Evolutionary conservation across 768 basidiomycete genomes (phyloP).

Genomic region (Omphalotus guepiniiformis): DNA sequence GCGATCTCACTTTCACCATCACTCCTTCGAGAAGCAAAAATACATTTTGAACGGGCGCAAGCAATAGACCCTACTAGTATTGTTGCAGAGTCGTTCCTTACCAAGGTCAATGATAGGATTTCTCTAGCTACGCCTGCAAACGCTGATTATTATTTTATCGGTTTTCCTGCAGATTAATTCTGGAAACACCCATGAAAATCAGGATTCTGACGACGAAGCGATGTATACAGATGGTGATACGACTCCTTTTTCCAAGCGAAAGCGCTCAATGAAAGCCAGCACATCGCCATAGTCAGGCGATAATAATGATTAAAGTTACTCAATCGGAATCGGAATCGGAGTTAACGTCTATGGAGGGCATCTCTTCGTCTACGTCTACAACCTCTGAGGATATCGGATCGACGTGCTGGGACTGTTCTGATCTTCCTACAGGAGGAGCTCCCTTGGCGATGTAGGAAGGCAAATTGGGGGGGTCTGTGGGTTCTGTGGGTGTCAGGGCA

Average conservation of each 20-base stretch:
- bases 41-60: conserved; percentile 62
- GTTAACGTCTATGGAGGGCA: conserved; percentile 73
- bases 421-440: not conserved
- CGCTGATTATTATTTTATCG: no score
- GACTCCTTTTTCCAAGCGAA: not conserved
- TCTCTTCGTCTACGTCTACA: conserved; percentile 61
- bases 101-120: no score
- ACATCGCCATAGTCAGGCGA: not conserved
- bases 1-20: conserved; percentile 23
- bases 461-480: not conserved
- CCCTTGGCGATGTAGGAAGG: not conserved
- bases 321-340: conserved; percentile 71
- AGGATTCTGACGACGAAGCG: conserved; percentile 34
- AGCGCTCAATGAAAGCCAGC: not conserved
- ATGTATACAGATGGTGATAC: not conserved
- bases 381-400: not conserved
- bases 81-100: conserved; percentile 49
- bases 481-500: not conserved
- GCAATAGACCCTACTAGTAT: conserved; percentile 53
- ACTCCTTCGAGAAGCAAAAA: conserved; percentile 51
- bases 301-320: not conserved
- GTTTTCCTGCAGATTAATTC: no score
- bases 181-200: conserved; percentile 1
- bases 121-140: no score
- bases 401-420: not conserved